These are phyloP conservation scores for Globisporangium polare DNA, from an alignment of 352 stramenopile species.

Conservation along the genomic window DNA sequence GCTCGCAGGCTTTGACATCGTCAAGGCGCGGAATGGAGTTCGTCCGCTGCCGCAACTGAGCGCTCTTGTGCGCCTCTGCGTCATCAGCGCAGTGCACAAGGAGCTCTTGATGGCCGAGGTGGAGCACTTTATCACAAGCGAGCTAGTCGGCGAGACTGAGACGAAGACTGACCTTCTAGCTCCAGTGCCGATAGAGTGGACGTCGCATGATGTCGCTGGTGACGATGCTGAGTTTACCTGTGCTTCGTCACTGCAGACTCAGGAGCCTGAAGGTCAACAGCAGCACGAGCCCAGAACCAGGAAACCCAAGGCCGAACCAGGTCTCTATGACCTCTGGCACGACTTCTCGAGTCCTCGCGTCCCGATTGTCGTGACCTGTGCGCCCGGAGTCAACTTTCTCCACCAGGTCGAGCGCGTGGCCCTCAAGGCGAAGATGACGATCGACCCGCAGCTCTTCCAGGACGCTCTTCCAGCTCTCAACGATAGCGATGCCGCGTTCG, in stretches of 20 bases:
- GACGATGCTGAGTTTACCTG: neutral
- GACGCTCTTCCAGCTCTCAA: constrained; percentile 1
- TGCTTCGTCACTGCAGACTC: neutral
- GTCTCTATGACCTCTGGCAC: constrained; percentile 26
- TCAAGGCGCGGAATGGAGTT: constrained; percentile 4
- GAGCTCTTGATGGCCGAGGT: constrained; percentile 26
- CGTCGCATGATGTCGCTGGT: neutral
- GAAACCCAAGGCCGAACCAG: neutral
- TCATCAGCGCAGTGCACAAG: constrained; percentile 21
- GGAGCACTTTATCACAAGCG: constrained; percentile 19
- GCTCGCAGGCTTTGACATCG: constrained; percentile 9
- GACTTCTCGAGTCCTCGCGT: constrained; percentile 29
- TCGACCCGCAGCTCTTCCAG: constrained; percentile 21
- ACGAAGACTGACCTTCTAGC: neutral
- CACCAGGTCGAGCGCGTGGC: constrained; percentile 29
- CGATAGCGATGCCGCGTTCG: constrained; percentile 23
- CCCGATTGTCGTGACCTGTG: constrained; percentile 30
- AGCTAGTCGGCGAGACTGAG: neutral
- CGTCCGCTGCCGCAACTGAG: constrained; percentile 4
- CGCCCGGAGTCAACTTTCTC: constrained; percentile 31
- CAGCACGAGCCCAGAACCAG: neutral
- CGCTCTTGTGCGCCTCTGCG: constrained; percentile 22
- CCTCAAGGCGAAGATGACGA: constrained; percentile 23
- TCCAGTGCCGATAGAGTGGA: neutral
- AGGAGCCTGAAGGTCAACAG: neutral